phyloP scores from a whole-genome alignment of 208 protist genomes.

The Leishmania arabica region DNA sequence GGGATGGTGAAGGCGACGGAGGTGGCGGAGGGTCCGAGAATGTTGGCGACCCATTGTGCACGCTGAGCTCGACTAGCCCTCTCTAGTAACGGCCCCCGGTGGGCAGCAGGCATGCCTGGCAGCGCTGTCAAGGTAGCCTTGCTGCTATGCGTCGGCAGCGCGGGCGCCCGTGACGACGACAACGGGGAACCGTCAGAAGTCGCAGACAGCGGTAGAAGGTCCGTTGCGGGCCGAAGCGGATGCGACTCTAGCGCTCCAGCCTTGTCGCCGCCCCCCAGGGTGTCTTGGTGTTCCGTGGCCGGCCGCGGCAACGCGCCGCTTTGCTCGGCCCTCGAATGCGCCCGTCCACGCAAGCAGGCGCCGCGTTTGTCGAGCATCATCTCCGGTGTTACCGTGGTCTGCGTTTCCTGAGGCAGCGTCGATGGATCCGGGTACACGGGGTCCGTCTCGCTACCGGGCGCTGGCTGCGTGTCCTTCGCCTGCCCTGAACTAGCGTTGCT shows the following conservation, averaged over 20 bases:
- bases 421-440: not conserved
- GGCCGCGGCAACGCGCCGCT: not conserved
- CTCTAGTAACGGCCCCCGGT: not conserved
- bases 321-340: not conserved
- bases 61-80: not conserved
- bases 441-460: not conserved
- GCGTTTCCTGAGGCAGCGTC: not conserved
- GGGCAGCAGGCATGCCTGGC: not conserved
- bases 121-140: not conserved
- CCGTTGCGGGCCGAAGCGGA: no score
- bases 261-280: not conserved
- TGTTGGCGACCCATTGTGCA: conserved; percentile 61
- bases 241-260: no score
- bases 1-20: conserved; percentile 32
- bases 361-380: not conserved
- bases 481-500: not conserved
- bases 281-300: not conserved
- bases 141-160: not conserved
- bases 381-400: not conserved
- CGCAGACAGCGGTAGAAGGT: not conserved
- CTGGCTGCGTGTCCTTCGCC: not conserved
- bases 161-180: not conserved
- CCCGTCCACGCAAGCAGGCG: not conserved
- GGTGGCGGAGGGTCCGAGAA: conserved; percentile 41
- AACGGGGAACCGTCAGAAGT: not conserved